phyloP scores from a whole-genome alignment of 352 stramenopile genomes.

The Halophytophthora batemanensis region DNA sequence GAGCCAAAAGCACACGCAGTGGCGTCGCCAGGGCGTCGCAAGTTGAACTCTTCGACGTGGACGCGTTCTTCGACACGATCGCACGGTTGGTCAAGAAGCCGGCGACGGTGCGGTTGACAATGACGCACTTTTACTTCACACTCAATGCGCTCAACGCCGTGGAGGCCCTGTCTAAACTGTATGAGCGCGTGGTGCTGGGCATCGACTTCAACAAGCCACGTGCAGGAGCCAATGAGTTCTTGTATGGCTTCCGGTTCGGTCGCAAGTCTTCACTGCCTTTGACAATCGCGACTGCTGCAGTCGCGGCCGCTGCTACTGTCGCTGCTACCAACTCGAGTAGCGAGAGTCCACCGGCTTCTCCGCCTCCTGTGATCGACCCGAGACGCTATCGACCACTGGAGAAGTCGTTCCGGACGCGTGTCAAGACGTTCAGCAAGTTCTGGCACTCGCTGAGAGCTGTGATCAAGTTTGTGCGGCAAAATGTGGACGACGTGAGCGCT shows the following conservation, averaged over 20 bases:
- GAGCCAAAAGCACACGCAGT: not conserved
- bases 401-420: conserved; percentile 34
- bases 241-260: conserved; percentile 75
- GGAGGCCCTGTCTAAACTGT: conserved; percentile 56
- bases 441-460: conserved; percentile 46
- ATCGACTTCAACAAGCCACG: conserved; percentile 63
- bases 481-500: conserved; percentile 50
- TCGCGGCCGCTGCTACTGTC: conserved; percentile 22
- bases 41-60: conserved; percentile 63
- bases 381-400: conserved; percentile 43
- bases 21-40: conserved; percentile 2
- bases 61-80: conserved; percentile 54
- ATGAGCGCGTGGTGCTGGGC: conserved; percentile 58
- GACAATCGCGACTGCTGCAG: conserved; percentile 24
- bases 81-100: conserved; percentile 50
- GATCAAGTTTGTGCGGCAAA: conserved; percentile 56
- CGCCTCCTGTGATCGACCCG: conserved; percentile 38
- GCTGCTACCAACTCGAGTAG: conserved; percentile 13
- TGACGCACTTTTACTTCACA: conserved; percentile 58
- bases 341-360: conserved; percentile 11
- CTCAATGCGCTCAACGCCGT: conserved; percentile 56
- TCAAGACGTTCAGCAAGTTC: conserved; percentile 62
- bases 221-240: conserved; percentile 38
- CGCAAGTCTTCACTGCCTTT: conserved; percentile 43
- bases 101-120: conserved; percentile 34